Evolutionary conservation across 2,329 filamentous ascomycete species (phyloP).

Genomic region (Colletotrichum cereale): DNA sequence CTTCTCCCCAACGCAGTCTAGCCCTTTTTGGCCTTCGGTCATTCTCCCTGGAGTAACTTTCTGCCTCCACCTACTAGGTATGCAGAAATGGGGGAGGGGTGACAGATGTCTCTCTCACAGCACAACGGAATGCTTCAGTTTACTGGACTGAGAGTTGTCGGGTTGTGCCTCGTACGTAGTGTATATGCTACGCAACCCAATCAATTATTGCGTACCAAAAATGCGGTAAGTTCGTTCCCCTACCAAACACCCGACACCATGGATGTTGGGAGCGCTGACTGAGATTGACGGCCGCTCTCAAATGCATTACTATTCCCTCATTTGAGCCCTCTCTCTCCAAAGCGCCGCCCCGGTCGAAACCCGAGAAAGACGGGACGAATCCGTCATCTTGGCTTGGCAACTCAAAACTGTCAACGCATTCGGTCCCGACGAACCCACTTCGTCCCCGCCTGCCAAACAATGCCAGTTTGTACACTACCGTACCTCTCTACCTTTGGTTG

Average conservation of each 20-base stretch:
- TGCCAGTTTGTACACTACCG: not conserved
- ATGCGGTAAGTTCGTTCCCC: not conserved
- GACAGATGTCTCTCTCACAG: not conserved
- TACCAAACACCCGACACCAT: not conserved
- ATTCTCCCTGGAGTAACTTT: not conserved
- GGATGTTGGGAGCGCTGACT: constrained; percentile 8
- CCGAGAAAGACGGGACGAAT: constrained; percentile 38
- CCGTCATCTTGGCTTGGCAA: constrained; percentile 32
- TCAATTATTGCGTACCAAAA: not conserved
- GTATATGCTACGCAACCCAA: not conserved
- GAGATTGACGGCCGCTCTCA: constrained; percentile 7
- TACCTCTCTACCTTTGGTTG: not conserved
- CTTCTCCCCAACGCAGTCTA: not conserved
- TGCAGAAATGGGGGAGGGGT: not conserved
- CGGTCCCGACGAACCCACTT: constrained; percentile 38
- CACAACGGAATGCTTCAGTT: not conserved
- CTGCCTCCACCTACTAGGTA: not conserved
- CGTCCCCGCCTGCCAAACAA: constrained; percentile 21
- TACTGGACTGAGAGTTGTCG: not conserved
- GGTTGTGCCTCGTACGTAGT: not conserved
- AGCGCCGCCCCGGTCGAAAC: constrained; percentile 30
- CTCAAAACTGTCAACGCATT: not conserved
- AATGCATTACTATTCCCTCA: constrained; percentile 26
- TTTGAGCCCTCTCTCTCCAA: constrained; percentile 9
- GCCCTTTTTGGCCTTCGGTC: not conserved